Evolutionary conservation across 768 basidiomycete species (phyloP).

Genomic region (Epithele typhae): DNA sequence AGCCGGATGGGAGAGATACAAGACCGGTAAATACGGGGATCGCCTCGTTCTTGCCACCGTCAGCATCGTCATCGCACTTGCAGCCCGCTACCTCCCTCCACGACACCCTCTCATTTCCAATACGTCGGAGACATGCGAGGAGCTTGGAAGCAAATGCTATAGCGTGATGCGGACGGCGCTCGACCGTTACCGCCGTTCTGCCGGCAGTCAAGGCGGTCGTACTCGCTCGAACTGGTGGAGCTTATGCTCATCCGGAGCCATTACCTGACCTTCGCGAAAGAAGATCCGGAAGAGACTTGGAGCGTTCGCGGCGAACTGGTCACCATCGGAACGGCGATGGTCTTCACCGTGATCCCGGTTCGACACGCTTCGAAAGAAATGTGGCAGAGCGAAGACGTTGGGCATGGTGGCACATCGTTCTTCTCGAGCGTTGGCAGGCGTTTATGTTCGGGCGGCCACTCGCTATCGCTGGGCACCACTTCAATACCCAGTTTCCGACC

Average conservation of each 20-base stretch:
- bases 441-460: slow-evolving; percentile 83
- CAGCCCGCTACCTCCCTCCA: slow-evolving; percentile 66
- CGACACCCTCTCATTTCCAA: slow-evolving; percentile 58
- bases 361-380: slow-evolving; percentile 66
- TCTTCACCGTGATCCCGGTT: slow-evolving; percentile 80
- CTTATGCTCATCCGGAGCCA: slow-evolving; percentile 65
- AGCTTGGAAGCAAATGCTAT: slow-evolving; percentile 63
- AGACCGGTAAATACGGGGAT: slow-evolving; percentile 58
- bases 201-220: slow-evolving; percentile 20
- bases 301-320: slow-evolving; percentile 67
- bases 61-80: slow-evolving; percentile 70
- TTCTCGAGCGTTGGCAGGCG: slow-evolving; percentile 83
- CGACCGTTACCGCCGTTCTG: slow-evolving; percentile 54
- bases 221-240: slow-evolving; percentile 68
- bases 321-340: slow-evolving; percentile 76
- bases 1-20: slow-evolving; percentile 70
- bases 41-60: slow-evolving; percentile 68
- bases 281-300: slow-evolving; percentile 82
- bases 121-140: slow-evolving; percentile 48
- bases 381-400: slow-evolving; percentile 75
- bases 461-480: slow-evolving; percentile 74
- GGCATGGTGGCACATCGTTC: slow-evolving; percentile 89
- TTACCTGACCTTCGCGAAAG: slow-evolving; percentile 69
- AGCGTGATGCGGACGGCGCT: slow-evolving; percentile 63
- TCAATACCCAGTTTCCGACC: slow-evolving; percentile 75